These are phyloP conservation scores for Neonectria ditissima DNA, from an alignment of 2,329 filamentous ascomycete species.

Conservation along the genomic window DNA sequence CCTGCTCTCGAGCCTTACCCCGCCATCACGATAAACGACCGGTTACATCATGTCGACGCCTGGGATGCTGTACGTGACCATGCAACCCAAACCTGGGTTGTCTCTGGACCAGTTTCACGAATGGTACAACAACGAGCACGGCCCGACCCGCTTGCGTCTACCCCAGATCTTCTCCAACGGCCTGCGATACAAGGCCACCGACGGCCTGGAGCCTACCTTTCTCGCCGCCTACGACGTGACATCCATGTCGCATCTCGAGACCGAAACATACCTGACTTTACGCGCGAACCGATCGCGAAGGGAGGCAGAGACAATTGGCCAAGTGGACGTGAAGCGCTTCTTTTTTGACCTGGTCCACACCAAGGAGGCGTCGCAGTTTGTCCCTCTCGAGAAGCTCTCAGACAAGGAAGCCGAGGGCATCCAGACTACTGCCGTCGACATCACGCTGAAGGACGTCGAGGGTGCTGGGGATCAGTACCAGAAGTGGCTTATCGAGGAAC, in stretches of 20 bases:
- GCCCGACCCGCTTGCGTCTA: conserved; percentile 81
- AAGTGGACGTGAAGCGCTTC: conserved; percentile 74
- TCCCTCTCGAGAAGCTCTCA: conserved; percentile 68
- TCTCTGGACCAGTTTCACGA: conserved; percentile 82
- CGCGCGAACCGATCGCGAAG: conserved; percentile 67
- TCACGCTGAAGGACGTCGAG: conserved; percentile 64
- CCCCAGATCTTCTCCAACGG: conserved; percentile 81
- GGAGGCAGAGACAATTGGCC: conserved; percentile 65
- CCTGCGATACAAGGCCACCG: conserved; percentile 79
- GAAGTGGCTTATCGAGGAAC: conserved; percentile 82
- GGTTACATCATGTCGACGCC: conserved; percentile 55
- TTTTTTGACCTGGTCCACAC: conserved; percentile 76
- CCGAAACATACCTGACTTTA: conserved; percentile 75
- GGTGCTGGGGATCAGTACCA: conserved; percentile 65
- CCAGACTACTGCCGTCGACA: conserved; percentile 71
- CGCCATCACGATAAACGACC: conserved; percentile 4
- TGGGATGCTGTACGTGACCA: conserved; percentile 86
- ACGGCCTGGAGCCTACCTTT: conserved; percentile 73
- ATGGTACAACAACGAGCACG: conserved; percentile 96
- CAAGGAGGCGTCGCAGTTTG: conserved; percentile 67
- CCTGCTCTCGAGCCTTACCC: conserved; percentile 4
- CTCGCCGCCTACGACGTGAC: conserved; percentile 86
- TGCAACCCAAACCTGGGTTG: conserved; percentile 79
- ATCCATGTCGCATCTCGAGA: conserved; percentile 77
- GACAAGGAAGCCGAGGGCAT: conserved; percentile 70